Evolutionary conservation across 2,329 filamentous ascomycete species (phyloP).

Genomic region (Aureobasidium sp.): DNA sequence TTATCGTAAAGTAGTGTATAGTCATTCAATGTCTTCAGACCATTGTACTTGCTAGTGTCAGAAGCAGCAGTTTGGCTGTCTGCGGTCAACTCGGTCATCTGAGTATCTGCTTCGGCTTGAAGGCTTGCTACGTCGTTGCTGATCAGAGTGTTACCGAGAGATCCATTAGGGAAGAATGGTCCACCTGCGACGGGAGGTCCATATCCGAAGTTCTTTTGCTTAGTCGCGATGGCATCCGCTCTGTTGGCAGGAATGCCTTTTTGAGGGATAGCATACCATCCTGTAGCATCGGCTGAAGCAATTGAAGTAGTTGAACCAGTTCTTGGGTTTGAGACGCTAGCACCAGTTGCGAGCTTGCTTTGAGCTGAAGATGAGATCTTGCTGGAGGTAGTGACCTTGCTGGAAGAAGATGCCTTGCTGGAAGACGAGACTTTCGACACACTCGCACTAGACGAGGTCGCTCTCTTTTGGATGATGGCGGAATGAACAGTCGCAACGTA

Average conservation of each 20-base stretch:
- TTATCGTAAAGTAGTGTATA: conserved; percentile 7
- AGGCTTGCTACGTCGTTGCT: neutral
- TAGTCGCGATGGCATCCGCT: neutral
- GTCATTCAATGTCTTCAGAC: neutral
- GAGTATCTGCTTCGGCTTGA: neutral
- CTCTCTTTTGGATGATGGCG: neutral
- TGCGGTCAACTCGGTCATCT: neutral
- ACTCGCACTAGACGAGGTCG: neutral
- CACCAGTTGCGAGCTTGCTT: no score
- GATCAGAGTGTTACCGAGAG: conserved; percentile 2
- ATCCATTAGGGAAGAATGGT: conserved; percentile 1
- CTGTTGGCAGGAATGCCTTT: neutral
- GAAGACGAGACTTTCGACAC: neutral
- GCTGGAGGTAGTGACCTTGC: neutral
- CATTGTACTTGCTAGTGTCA: conserved; percentile 1
- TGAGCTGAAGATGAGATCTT: neutral
- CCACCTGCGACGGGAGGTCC: conserved; percentile 7
- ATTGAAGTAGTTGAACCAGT: neutral
- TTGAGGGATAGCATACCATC: conserved; percentile 1
- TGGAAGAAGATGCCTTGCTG: neutral
- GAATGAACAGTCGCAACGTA: neutral
- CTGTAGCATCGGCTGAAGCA: neutral
- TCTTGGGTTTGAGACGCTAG: conserved; percentile 5
- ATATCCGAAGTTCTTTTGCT: conserved; percentile 4
- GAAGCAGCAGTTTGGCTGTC: neutral